Evolutionary conservation across 306 rosid genomes (phyloP), one percentile per base, ranked within the genome.

Genomic region (Dryas octopetala): DNA sequence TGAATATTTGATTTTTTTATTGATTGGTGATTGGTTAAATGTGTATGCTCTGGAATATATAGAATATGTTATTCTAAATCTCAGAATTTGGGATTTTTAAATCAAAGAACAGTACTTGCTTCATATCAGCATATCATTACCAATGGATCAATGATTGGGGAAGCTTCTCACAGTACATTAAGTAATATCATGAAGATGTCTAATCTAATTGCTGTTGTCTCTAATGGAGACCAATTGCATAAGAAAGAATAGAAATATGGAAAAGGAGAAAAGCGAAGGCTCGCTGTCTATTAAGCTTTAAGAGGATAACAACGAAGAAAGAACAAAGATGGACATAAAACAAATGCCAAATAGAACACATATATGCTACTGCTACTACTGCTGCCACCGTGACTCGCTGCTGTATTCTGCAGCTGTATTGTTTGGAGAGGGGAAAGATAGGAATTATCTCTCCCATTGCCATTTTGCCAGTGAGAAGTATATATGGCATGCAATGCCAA

Each of bases 251-350:
- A 55, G 72, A 57, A 69, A 82, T 41, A 10, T 38, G 7, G 68
- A 50, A 67, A 46, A 6, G 50, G 45, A 7, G 68, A 50, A 67
- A 46, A 4, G 50, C 51, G 73, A 49, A 46, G 69, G 69, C 80
- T 69, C 76, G 26, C 59, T 59, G 76, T 82, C 82, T 68, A 78
- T 55, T 63, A 66, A 59, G 75, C 62, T 28, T 28, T 49, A 49
- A 70, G 10, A 58, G 68, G 78, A 59, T 59, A 45, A 50, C 59
- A 50, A 28, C 43, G 74, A 55, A 77, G 32, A 62, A 60, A 47
- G 67, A 65, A 47, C 73, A 75, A 66, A 60, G 61, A 70, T 63
- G 48, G 8, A 45, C 49, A 48, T 26, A 64, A 76, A 64, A 52
- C n/a, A 44, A 72, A 17, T 53, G 61, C 73, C 63, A 3, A 16